Percentiles rank a stretch among this genome's conserved stretches.
Evolutionary conservation across 768 basidiomycete species (phyloP).

Genomic region (Boletus tylopilopsis): DNA sequence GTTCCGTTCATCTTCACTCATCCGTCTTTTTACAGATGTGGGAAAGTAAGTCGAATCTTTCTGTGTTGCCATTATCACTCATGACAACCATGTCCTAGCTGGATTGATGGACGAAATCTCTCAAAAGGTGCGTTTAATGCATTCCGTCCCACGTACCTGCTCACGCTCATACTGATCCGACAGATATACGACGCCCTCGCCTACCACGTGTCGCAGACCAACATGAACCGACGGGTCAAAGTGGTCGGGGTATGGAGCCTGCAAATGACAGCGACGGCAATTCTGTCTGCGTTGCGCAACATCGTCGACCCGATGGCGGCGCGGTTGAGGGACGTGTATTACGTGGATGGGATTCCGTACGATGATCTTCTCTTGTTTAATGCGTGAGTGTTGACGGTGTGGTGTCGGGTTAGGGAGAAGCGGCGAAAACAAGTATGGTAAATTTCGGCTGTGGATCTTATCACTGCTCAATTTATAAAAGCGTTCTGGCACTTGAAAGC

Average conservation of each 20-base stretch:
- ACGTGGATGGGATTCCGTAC: constrained; percentile 32
- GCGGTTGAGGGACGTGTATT: constrained; percentile 28
- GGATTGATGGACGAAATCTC: constrained; percentile 91
- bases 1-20: constrained; percentile 1
- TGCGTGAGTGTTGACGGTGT: no score
- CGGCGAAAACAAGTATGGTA: no score
- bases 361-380: constrained; percentile 23
- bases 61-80: background rate
- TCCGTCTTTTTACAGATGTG: constrained; percentile 65
- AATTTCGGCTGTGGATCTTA: no score
- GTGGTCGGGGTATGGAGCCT: constrained; percentile 93
- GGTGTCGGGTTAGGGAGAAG: no score
- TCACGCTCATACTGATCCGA: background rate
- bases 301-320: constrained; percentile 62
- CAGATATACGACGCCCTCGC: constrained; percentile 91
- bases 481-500: no score
- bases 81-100: constrained; percentile 45
- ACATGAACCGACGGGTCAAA: constrained; percentile 85
- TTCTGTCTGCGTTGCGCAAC: constrained; percentile 72
- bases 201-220: constrained; percentile 88
- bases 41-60: constrained; percentile 67
- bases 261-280: constrained; percentile 88
- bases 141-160: background rate
- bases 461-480: no score
- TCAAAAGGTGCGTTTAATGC: constrained; percentile 70